A percentile compares a stretch with the other conserved stretches of the same genome.
These are phyloP conservation scores for Alternaria ventricosa DNA, from an alignment of 2,329 filamentous ascomycete species.

Conservation along the genomic window DNA sequence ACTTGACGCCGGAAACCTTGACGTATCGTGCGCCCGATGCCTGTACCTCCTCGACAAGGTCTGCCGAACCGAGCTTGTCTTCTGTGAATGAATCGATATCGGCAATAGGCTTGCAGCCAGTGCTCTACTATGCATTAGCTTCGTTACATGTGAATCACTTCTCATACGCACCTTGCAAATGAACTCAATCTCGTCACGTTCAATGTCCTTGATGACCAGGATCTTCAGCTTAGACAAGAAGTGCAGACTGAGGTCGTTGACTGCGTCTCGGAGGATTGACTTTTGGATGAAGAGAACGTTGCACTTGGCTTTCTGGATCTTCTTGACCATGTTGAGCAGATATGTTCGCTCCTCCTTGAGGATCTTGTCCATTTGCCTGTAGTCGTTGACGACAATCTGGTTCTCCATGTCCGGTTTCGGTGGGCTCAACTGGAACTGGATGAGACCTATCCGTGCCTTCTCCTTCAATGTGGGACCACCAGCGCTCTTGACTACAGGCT, in stretches of 20 bases:
- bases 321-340: slow-evolving; percentile 98
- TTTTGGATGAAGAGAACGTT: slow-evolving; percentile 98
- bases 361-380: slow-evolving; percentile 99
- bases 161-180: slow-evolving; percentile 74
- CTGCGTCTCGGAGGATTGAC: slow-evolving; percentile 94
- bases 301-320: slow-evolving; percentile 99
- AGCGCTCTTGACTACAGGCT: slow-evolving; percentile 91
- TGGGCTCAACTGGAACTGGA: slow-evolving; percentile 98
- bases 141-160: slow-evolving; percentile 14
- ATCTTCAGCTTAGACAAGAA: slow-evolving; percentile 98
- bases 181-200: slow-evolving; percentile 98
- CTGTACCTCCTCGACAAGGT: slow-evolving; percentile 91
- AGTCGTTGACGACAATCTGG: slow-evolving; percentile 98
- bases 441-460: slow-evolving; percentile 95
- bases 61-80: slow-evolving; percentile 93
- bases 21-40: slow-evolving; percentile 88
- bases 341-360: slow-evolving; percentile 99
- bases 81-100: slow-evolving; percentile 99
- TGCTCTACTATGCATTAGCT: slow-evolving; percentile 61
- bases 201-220: slow-evolving; percentile 94
- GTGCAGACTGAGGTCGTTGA: slow-evolving; percentile 96
- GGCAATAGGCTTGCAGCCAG: slow-evolving; percentile 97
- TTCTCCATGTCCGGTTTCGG: slow-evolving; percentile 99
- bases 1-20: slow-evolving; percentile 91
- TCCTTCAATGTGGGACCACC: slow-evolving; percentile 92